phyloP scores from a whole-genome alignment of 352 stramenopile genomes.

The Pythium monospermum region DNA sequence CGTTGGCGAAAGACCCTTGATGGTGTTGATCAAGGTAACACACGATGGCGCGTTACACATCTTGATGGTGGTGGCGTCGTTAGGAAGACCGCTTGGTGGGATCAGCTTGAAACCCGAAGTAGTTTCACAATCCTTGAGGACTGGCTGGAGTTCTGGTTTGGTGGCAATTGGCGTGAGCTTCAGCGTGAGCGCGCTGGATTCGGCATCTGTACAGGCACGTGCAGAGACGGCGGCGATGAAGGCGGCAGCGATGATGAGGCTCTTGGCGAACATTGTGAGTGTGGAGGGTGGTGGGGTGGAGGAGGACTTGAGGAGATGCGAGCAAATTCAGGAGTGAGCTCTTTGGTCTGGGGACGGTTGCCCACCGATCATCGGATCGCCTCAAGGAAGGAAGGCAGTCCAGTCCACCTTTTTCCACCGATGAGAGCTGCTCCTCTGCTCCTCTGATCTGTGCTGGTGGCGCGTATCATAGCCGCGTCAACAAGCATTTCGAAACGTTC shows the following conservation, averaged over 20 bases:
- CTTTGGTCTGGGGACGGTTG: too few species aligned
- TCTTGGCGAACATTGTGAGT: conserved; percentile 18
- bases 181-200: too few species aligned
- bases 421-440: too few species aligned
- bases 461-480: too few species aligned
- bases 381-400: too few species aligned
- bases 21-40: conserved; percentile 3
- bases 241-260: conserved; percentile 8
- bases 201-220: background rate
- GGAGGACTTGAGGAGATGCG: conserved; percentile 7
- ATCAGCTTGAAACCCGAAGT: conserved; percentile 17
- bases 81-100: conserved; percentile 15
- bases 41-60: conserved; percentile 16
- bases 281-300: conserved; percentile 6
- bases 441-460: too few species aligned
- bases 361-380: too few species aligned
- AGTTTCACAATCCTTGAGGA: too few species aligned
- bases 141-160: background rate
- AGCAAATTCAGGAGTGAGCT: conserved; percentile 22
- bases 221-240: conserved; percentile 5
- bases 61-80: conserved; percentile 9
- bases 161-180: conserved; percentile 6
- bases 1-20: background rate
- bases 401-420: too few species aligned
- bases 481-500: too few species aligned